Evolutionary conservation across 2,329 filamentous ascomycete species (phyloP).

Genomic region (Sporothrix curviconia): DNA sequence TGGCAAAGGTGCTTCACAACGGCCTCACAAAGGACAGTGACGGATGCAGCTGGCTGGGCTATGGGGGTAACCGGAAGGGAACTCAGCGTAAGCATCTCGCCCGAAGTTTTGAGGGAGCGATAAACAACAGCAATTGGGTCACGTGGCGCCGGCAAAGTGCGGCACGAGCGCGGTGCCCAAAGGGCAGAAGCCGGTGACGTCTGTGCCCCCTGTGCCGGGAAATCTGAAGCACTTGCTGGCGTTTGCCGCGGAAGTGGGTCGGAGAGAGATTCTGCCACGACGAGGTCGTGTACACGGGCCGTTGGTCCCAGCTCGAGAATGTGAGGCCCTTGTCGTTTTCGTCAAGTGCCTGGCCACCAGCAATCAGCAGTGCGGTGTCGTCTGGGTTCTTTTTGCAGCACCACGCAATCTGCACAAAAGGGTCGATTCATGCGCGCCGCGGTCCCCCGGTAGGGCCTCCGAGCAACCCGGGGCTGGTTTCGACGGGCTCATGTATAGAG

Average conservation of each 20-base stretch:
- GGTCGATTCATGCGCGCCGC: slow-evolving; percentile 62
- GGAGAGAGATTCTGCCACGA: slow-evolving; percentile 79
- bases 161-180: slow-evolving; percentile 74
- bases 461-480: slow-evolving; percentile 56
- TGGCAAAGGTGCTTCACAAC: slow-evolving; percentile 66
- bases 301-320: slow-evolving; percentile 81
- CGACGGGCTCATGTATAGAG: slow-evolving; percentile 65
- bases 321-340: slow-evolving; percentile 69
- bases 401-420: slow-evolving; percentile 76
- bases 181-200: slow-evolving; percentile 75
- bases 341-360: slow-evolving; percentile 67
- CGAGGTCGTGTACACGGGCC: slow-evolving; percentile 83
- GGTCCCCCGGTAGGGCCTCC: slow-evolving; percentile 36
- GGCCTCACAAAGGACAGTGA: slow-evolving; percentile 86
- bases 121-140: slow-evolving; percentile 83
- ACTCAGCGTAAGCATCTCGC: slow-evolving; percentile 87
- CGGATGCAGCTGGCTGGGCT: slow-evolving; percentile 82
- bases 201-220: slow-evolving; percentile 71
- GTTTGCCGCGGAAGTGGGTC: slow-evolving; percentile 73
- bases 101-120: slow-evolving; percentile 73
- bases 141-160: slow-evolving; percentile 77
- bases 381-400: slow-evolving; percentile 92
- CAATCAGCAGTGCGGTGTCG: slow-evolving; percentile 81
- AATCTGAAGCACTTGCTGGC: slow-evolving; percentile 63
- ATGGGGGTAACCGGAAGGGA: slow-evolving; percentile 86